Evolutionary conservation across 352 stramenopile species (phyloP).

Genomic region (Phytophthora europaea): DNA sequence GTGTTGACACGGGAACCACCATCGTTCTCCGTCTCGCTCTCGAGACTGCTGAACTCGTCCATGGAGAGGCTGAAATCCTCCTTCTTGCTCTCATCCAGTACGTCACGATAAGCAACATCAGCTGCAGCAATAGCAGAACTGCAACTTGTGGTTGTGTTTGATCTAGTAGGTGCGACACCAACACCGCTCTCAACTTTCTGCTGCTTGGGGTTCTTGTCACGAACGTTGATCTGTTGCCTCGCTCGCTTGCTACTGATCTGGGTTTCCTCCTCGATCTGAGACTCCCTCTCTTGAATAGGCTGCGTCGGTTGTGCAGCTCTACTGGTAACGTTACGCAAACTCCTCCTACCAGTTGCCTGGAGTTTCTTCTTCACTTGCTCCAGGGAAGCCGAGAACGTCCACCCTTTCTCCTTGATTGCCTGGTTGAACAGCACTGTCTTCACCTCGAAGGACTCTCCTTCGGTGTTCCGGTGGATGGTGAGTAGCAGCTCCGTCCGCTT

Average conservation of each 20-base stretch:
- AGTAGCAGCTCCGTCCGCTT: constrained; percentile 14
- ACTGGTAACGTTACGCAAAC: not conserved
- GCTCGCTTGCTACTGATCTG: not conserved
- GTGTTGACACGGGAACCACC: not conserved
- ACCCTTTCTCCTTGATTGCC: constrained; percentile 27
- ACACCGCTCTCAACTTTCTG: not conserved
- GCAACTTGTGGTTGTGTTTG: not conserved
- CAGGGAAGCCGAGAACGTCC: constrained; percentile 14
- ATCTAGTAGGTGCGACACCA: not conserved
- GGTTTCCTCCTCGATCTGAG: not conserved
- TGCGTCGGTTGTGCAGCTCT: not conserved
- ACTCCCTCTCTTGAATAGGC: not conserved
- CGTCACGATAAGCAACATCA: not conserved
- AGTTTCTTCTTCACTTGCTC: constrained; percentile 21
- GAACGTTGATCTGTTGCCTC: not conserved
- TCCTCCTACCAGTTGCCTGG: not conserved
- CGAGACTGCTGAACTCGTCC: not conserved
- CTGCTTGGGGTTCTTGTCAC: constrained; percentile 1
- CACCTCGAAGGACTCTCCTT: constrained; percentile 18
- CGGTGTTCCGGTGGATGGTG: constrained; percentile 9
- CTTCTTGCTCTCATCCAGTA: not conserved
- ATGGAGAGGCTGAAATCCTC: not conserved
- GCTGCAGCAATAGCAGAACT: not conserved
- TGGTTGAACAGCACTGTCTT: constrained; percentile 30
- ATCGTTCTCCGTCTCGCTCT: not conserved